Evolutionary conservation across 177 flowering plant genomes (phyloP).

Genomic region (Vitis hybrid): DNA sequence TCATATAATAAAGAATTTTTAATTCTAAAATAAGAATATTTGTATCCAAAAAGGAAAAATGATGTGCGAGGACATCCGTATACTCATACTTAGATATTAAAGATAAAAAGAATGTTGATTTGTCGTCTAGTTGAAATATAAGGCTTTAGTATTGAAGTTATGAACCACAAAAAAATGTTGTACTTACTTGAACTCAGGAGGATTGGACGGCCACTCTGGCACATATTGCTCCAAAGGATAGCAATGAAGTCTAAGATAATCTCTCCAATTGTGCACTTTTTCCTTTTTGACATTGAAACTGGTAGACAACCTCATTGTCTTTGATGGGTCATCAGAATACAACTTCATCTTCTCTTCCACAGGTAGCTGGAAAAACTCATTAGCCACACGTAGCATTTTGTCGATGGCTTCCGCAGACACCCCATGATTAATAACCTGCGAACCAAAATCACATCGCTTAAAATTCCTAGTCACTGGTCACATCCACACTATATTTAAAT

Average conservation of each 20-base stretch:
- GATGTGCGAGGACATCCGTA: too few species aligned
- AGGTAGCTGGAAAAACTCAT: conserved; percentile 66
- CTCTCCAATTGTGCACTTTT: conserved; percentile 77
- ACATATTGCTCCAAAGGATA: conserved; percentile 61
- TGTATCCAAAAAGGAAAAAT: too few species aligned
- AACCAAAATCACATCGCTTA: too few species aligned
- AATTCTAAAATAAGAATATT: too few species aligned
- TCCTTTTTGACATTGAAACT: conserved; percentile 73
- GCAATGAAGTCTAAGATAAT: conserved; percentile 81
- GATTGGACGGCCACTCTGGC: conserved; percentile 71
- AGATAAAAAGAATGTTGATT: too few species aligned
- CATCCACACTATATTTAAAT: neutral
- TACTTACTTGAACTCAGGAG: conserved; percentile 68
- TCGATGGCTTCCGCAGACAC: conserved; percentile 38
- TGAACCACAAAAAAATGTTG: too few species aligned
- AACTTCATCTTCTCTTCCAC: conserved; percentile 75
- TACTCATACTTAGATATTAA: too few species aligned
- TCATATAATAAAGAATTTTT: too few species aligned
- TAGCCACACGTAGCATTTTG: conserved; percentile 41
- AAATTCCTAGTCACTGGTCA: neutral
- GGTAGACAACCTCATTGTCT: conserved; percentile 67
- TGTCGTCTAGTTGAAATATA: too few species aligned
- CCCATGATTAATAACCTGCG: conserved; percentile 74
- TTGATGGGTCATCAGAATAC: conserved; percentile 72
- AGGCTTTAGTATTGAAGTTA: too few species aligned